Evolutionary conservation across 1,284 basidiomycete genomes (phyloP), one percentile per base, ranked within the genome.

Genomic region (Trametes versicolor): DNA sequence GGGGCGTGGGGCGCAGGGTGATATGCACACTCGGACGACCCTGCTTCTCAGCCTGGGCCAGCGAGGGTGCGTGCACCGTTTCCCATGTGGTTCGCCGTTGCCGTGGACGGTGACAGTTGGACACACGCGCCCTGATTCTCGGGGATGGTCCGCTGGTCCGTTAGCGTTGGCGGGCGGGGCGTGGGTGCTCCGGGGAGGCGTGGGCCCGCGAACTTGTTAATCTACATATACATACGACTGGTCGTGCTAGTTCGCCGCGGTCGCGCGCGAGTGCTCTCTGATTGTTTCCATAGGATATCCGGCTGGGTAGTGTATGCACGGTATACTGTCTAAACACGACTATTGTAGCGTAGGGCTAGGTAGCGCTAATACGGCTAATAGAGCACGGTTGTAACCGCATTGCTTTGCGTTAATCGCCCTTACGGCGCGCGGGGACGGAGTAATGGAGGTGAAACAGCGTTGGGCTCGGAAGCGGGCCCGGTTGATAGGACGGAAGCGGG

Each of bases 61-160:
- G 63, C 43, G 63, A 61, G 43, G 43, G 43, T 60, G 53, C 39
- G 53, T 53, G 58, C 61, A 56, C 12, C 7, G 25, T 56, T 67
- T 70, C 68, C 68, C 68, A 70, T 67, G 55, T 34, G 67, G 62
- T 73, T 73, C 72, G 63, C 67, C 61, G 73, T 71, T 71, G 68
- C 69, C 72, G 70, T 63, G 68, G 62, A 71, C 65, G 68, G 39
- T 69, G 71, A 67, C 72, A 70, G 71, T 53, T 67, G 61, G 67
- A 67, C 68, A 63, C 65, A 60, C 64, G 48, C 53, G 47, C 51
- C 43, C 60, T 41, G n/a, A 59, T 62, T 63, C 60, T 66, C 54
- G 53, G 56, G 37, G 63, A 39, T 37, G 50, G 59, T 56, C 60
- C 64, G 64, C 41, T 50, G 47, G 49, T 65, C 63, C 60, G 60